Evolutionary conservation across 768 basidiomycete species (phyloP), one percentile per base, ranked within the genome.

Genomic region (Boletus tylopilopsis): DNA sequence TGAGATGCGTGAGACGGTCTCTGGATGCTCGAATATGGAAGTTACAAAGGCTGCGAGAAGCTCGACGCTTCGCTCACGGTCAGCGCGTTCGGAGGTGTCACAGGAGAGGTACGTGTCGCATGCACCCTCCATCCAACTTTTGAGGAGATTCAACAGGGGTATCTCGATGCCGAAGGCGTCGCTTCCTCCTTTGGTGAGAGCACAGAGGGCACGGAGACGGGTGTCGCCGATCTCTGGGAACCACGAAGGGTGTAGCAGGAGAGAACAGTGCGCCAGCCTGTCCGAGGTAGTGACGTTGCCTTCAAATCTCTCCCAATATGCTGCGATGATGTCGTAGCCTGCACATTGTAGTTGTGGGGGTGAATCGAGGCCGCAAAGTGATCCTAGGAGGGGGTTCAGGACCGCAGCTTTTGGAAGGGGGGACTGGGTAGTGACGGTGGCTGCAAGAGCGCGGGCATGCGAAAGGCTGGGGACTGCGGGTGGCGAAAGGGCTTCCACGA

Each of bases 271-370:
- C 0, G 81, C 72, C 10, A 86, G 65, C 23, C 81, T 73, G 50
- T 90, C 87, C 1, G 80, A 71, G 2, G 80, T 82, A 2, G 70
- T 67, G 19, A 81, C 67, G 19, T 61, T 58, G 19, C 71, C 59
- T 45, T 82, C 80, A 19, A 66, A 71, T 60, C 82, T 81, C 59
- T 85, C 80, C 70, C 80, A 82, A 62, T 84, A 90, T 3, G 84
- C 76, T 13, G 83, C 73, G 44, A 90, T 72, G 52, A 89, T 80
- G 49, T 90, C 88, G 56, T 76, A 87, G 1, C 88, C 89, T 0
- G 81, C 76, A 8, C 77, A 77, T 59, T 87, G 86, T 5, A 90
- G 53, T 0, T 80, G 68, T 0, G 73, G 53, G 2, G 86, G 85
- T 0, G 77, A 73, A 16, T 79, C 73, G 6, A 67, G 45, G 33